These are phyloP conservation scores for Aspergillus nanangensis DNA, from an alignment of 495 filamentous ascomycete genomes.

Conservation along the genomic window DNA sequence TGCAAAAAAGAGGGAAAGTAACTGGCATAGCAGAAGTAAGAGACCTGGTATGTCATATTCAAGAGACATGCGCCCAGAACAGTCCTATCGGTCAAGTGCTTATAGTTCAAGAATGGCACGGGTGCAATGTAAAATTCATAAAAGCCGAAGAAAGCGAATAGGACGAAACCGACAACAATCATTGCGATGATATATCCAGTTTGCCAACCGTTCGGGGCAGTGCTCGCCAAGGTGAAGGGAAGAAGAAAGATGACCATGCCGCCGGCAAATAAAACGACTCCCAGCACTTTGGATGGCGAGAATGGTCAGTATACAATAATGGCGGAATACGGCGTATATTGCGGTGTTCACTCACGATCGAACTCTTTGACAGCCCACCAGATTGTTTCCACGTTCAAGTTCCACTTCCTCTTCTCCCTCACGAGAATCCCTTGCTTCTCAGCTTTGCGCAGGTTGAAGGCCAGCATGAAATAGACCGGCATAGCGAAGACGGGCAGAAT, in stretches of 20 bases:
- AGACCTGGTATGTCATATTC: conserved; percentile 53
- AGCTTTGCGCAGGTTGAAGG: conserved; percentile 52
- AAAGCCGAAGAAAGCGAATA: conserved; percentile 50
- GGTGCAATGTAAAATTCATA: conserved; percentile 55
- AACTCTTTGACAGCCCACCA: conserved; percentile 56
- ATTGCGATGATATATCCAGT: conserved; percentile 50
- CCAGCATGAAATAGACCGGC: conserved; percentile 45
- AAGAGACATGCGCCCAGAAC: conserved; percentile 59
- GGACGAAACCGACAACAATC: conserved; percentile 50
- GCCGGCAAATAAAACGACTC: conserved; percentile 50
- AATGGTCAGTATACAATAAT: not conserved
- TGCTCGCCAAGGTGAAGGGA: conserved; percentile 50
- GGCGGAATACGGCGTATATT: not conserved
- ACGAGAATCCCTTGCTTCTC: conserved; percentile 29
- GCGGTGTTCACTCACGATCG: conserved; percentile 37
- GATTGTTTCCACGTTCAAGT: no score
- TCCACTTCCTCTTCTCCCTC: no score
- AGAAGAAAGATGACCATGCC: conserved; percentile 59
- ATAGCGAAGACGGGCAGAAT: conserved; percentile 48
- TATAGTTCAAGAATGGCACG: conserved; percentile 52
- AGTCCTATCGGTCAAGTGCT: conserved; percentile 57
- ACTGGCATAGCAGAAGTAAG: conserved; percentile 48
- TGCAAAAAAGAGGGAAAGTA: conserved; percentile 70
- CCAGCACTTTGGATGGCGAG: conserved; percentile 30
- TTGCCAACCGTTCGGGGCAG: conserved; percentile 41